These are phyloP conservation scores for Coemansia sp. DNA, from an alignment of 192 early-diverging fungal species.

Conservation along the genomic window DNA sequence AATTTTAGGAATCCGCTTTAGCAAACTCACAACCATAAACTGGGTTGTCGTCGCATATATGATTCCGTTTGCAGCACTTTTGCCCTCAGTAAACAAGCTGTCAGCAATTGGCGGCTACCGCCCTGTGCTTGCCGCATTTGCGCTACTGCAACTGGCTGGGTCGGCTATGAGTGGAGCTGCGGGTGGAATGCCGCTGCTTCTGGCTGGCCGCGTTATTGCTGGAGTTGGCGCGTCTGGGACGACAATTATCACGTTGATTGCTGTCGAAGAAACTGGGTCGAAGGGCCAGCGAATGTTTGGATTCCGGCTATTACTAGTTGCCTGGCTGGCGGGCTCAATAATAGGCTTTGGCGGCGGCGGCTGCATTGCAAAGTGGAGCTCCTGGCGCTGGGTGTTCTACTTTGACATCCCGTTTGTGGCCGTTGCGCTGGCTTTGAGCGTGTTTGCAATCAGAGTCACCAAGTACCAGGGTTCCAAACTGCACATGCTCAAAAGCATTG, in stretches of 20 bases:
- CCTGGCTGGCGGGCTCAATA: slow-evolving; percentile 49
- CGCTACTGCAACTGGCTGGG: slow-evolving; percentile 38
- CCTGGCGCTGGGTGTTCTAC: slow-evolving; percentile 58
- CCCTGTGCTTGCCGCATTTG: slow-evolving; percentile 12
- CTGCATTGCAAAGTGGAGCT: slow-evolving; percentile 17
- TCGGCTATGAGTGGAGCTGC: slow-evolving; percentile 51
- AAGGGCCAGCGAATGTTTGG: slow-evolving; percentile 23
- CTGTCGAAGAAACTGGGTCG: slow-evolving; percentile 40
- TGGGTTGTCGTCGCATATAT: slow-evolving; percentile 75
- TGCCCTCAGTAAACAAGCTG: slow-evolving; percentile 54
- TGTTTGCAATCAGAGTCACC: slow-evolving; percentile 14
- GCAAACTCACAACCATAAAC: slow-evolving; percentile 62
- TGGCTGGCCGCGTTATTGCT: slow-evolving; percentile 52
- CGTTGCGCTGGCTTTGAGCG: slow-evolving; percentile 38
- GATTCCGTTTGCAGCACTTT: slow-evolving; percentile 42
- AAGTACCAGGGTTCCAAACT: slow-evolving; percentile 4
- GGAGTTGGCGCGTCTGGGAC: slow-evolving; percentile 51
- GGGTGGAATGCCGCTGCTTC: slow-evolving; percentile 55
- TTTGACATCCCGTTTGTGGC: slow-evolving; percentile 26
- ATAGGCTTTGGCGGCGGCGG: slow-evolving; percentile 61
- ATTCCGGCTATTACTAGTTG: slow-evolving; percentile 25
- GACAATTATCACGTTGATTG: slow-evolving; percentile 52
- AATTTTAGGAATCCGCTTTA: slow-evolving; percentile 68
- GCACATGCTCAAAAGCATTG: slow-evolving; percentile 46
- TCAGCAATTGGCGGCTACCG: slow-evolving; percentile 54